Evolutionary conservation across 208 protist genomes (phyloP), one percentile per base, ranked within the genome.

Genomic region (Phytomonas sp.): DNA sequence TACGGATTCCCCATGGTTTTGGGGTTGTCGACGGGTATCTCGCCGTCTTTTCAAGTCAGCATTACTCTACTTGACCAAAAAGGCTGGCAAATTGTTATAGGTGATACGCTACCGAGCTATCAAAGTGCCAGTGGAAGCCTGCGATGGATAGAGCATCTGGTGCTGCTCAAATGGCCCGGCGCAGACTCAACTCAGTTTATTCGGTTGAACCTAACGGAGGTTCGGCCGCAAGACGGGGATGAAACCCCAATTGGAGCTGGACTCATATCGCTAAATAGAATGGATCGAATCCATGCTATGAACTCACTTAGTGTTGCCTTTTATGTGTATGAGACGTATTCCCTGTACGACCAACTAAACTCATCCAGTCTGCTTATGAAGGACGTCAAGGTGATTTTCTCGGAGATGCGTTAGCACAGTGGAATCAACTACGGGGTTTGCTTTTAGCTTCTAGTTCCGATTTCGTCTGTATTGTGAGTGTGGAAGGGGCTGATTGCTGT

Each of bases 261-360:
- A 0, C 80, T 95, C 60, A 89, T 95, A 37, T 95, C 90, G 14
- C 76, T 95, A 37, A 72, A 74, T 60, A 78, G 72, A 37, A 84
- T 93, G 67, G 74, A 89, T 56, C 82, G 81, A 45, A 88, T 80
- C 52, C 81, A 81, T 67, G 75, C 79, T 8, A 70, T 80, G 49
- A 83, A 81, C 61, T 79, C 84, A 19, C 76, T 93, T 64, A 85
- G 84, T 42, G 78, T 95, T 29, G 90, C 90, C 26, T 95, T 95
- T 52, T 88, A 92, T 78, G 90, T 95, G 7, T 95, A 95, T 72
- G 90, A 95, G 75, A 95, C 87, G 12, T 95, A 93, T 77, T 93
- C 87, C 29, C 70, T 92, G 68, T 95, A 95, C 78, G 90, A 95
- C 63, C 77, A 88, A 52, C 73, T 95, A 32, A 88, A 84, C 77